These are phyloP conservation scores for Zanthoxylum bungeanum DNA, from an alignment of 345 rosid species.

Conservation along the genomic window DNA sequence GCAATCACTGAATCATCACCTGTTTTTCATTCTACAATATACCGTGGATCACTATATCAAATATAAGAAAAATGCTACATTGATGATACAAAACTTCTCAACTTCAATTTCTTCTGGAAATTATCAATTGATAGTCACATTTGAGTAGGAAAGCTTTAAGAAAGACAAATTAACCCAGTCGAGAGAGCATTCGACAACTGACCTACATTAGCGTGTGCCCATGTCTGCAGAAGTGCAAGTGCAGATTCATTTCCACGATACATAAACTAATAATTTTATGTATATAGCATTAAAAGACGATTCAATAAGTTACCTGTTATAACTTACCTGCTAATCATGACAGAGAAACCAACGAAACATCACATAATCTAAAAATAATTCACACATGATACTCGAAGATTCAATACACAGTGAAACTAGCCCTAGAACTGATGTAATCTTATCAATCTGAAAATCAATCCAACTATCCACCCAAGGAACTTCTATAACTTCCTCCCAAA, in stretches of 20 bases:
- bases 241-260: background rate
- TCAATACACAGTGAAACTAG: constrained; percentile 20
- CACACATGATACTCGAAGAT: constrained; percentile 9
- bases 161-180: too few species aligned
- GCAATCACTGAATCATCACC: background rate
- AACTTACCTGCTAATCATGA: constrained; percentile 29
- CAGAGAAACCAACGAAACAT: constrained; percentile 16
- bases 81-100: too few species aligned
- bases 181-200: background rate
- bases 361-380: constrained; percentile 29
- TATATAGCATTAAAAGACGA: background rate
- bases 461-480: constrained; percentile 5
- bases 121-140: background rate
- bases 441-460: background rate
- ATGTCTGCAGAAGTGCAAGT: too few species aligned
- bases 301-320: background rate
- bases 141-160: background rate
- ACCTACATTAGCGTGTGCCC: background rate
- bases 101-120: too few species aligned
- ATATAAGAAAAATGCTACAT: background rate
- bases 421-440: constrained; percentile 14
- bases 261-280: too few species aligned
- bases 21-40: background rate
- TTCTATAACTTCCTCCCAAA: constrained; percentile 19
- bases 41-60: background rate